A percentile compares a stretch with the other conserved stretches of the same genome.
phyloP scores from a whole-genome alignment of 2,329 filamentous ascomycete genomes.

The Fusarium algeriense region DNA sequence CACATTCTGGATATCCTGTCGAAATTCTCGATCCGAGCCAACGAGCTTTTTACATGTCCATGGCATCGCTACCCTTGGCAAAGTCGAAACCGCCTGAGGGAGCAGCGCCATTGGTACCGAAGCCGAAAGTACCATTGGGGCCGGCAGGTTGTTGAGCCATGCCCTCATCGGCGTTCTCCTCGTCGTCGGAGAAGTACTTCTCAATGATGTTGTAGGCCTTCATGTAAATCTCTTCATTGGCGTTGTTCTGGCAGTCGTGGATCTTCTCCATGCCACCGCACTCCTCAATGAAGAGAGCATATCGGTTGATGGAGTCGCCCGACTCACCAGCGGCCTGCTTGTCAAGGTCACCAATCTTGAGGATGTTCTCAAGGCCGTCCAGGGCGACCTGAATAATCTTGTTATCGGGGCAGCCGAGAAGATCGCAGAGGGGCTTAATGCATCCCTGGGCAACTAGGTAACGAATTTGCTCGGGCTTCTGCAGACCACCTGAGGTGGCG shows the following conservation, averaged over 20 bases:
- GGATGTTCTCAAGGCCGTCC: conserved; percentile 97
- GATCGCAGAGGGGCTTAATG: conserved; percentile 96
- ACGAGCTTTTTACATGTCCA: conserved; percentile 69
- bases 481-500: conserved; percentile 94
- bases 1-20: conserved; percentile 31
- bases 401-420: conserved; percentile 96
- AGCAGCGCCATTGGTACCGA: conserved; percentile 73
- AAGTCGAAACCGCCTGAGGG: conserved; percentile 94
- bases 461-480: conserved; percentile 98
- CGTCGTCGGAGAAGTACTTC: conserved; percentile 99
- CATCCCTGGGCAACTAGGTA: conserved; percentile 94
- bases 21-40: conserved; percentile 13
- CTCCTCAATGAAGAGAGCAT: conserved; percentile 98
- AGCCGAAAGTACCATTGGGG: conserved; percentile 80
- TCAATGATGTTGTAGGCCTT: conserved; percentile 99
- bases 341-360: conserved; percentile 99
- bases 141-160: conserved; percentile 76
- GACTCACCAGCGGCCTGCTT: conserved; percentile 86
- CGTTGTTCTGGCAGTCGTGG: conserved; percentile 99
- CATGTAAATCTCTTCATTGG: conserved; percentile 99
- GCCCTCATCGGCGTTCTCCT: conserved; percentile 88
- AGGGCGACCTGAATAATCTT: conserved; percentile 99
- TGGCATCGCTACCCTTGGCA: conserved; percentile 75
- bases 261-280: conserved; percentile 99
- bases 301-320: conserved; percentile 89